Evolutionary conservation across 305 asterid genomes (phyloP).

Genomic region (Lippia alba): DNA sequence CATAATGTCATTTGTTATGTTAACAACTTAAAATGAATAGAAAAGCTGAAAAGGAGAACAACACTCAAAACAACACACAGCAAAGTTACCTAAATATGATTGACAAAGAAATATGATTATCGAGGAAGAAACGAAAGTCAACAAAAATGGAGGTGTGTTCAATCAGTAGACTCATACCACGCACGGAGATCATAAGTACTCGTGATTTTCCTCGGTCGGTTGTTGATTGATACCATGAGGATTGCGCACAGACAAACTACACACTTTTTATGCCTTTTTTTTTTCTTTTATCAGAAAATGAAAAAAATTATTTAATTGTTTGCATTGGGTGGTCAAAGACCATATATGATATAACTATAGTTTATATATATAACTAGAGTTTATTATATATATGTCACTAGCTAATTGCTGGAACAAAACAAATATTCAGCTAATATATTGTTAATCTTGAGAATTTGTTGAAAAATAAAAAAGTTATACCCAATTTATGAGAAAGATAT

Average conservation of each 20-base stretch:
- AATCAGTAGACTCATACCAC: constrained; percentile 1
- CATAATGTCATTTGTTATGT: too few species aligned
- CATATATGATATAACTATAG: too few species aligned
- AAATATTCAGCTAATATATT: too few species aligned
- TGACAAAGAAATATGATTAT: neutral
- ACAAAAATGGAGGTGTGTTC: neutral
- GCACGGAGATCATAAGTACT: constrained; percentile 24
- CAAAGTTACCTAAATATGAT: neutral
- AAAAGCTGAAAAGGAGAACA: neutral
- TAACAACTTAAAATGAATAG: too few species aligned
- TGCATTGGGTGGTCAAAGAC: too few species aligned
- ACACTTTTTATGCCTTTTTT: neutral
- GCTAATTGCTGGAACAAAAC: too few species aligned
- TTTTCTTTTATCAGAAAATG: neutral
- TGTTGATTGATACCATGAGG: neutral
- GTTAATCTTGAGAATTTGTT: too few species aligned
- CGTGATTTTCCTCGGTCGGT: constrained; percentile 6
- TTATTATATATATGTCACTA: too few species aligned
- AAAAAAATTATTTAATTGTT: neutral
- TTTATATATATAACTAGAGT: too few species aligned
- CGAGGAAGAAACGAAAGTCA: neutral
- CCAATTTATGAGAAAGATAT: too few species aligned
- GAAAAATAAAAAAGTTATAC: too few species aligned
- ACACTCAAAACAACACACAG: too few species aligned
- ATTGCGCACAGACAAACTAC: neutral